These are phyloP conservation scores for Candida succiphila DNA, from an alignment of 805 yeast genomes.

Conservation along the genomic window DNA sequence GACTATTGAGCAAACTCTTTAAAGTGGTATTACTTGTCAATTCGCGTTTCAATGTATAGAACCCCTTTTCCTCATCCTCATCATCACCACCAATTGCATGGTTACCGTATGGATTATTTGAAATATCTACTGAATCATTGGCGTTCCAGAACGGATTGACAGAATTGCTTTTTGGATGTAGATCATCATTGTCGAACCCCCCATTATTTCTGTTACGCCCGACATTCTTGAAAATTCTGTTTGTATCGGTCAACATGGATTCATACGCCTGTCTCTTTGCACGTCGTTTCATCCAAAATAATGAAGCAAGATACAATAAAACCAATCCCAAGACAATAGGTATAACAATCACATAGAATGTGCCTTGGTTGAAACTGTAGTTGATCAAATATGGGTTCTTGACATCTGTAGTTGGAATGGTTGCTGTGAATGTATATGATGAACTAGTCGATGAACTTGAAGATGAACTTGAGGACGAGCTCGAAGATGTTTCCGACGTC, in stretches of 20 bases:
- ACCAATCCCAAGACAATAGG: constrained; percentile 17
- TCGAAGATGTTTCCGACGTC: not conserved
- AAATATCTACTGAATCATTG: not conserved
- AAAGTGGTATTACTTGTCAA: not conserved
- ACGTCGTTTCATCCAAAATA: not conserved
- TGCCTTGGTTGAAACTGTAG: constrained; percentile 12
- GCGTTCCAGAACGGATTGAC: no score
- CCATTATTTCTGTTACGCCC: not conserved
- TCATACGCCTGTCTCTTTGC: not conserved
- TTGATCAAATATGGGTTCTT: constrained; percentile 16
- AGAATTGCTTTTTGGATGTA: no score
- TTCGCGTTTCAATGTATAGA: not conserved
- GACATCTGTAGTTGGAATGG: constrained; percentile 8
- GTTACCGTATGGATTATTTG: not conserved
- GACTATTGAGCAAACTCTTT: no score
- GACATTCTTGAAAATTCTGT: not conserved
- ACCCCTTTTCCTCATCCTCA: not conserved
- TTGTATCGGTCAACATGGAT: not conserved
- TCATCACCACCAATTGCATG: not conserved
- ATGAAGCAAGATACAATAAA: constrained; percentile 12
- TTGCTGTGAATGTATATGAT: constrained; percentile 21
- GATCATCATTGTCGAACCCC: not conserved
- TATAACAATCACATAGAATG: constrained; percentile 16
- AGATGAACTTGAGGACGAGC: not conserved
- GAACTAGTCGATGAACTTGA: not conserved